Conservation (phyloP, 306 rosid genomes). For the Vicia faba region DNA sequence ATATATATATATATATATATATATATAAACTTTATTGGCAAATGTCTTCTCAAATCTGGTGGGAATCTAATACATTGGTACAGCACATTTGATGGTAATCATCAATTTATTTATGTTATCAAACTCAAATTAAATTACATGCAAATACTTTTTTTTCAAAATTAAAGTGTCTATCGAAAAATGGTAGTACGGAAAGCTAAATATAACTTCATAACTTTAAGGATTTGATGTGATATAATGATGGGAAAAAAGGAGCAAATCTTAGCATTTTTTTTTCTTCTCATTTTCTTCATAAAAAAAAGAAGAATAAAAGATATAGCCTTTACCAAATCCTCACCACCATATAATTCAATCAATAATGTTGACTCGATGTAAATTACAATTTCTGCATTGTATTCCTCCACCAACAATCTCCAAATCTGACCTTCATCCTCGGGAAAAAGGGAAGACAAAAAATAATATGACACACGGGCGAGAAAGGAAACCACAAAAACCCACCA, state of each 20-base stretch:
- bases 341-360: constrained; percentile 48
- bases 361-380: constrained; percentile 57
- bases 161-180: too few relatives aligned
- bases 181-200: background rate
- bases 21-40: too few relatives aligned
- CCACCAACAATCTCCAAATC: constrained; percentile 59
- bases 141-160: too few relatives aligned
- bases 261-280: background rate
- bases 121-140: background rate
- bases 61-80: background rate
- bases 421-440: constrained; percentile 43
- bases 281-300: background rate
- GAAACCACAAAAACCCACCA: constrained; percentile 47
- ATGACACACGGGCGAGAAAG: constrained; percentile 23
- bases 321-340: constrained; percentile 37
- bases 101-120: background rate
- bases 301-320: background rate
- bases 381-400: constrained; percentile 51
- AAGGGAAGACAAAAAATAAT: constrained; percentile 36
- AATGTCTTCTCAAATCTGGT: background rate
- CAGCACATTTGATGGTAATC: background rate
- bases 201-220: background rate
- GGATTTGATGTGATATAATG: background rate
- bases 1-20: too few relatives aligned
- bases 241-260: background rate